phyloP scores from a whole-genome alignment of 1,139 yeast genomes.

The Debaryomyces nepalensis region DNA sequence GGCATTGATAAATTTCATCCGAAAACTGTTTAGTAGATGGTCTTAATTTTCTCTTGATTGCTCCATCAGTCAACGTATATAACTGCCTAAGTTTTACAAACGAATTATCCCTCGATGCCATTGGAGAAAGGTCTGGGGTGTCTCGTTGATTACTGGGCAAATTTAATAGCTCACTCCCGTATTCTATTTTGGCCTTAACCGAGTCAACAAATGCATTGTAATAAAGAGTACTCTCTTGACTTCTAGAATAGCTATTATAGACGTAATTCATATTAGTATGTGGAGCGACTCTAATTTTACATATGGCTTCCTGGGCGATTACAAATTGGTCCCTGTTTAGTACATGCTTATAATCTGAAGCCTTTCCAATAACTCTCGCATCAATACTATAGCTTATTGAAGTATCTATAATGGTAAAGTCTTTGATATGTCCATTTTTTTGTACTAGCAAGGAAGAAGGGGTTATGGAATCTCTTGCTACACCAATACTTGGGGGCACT shows the following conservation, averaged over 20 bases:
- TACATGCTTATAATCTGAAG: slow-evolving; percentile 37
- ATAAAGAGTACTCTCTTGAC: slow-evolving; percentile 31
- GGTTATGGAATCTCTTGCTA: slow-evolving; percentile 27
- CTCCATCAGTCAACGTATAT: slow-evolving; percentile 29
- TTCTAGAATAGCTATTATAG: slow-evolving; percentile 24
- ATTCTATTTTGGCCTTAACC: slow-evolving; percentile 35
- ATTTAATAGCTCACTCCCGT: slow-evolving; percentile 30
- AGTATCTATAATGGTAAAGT: slow-evolving; percentile 45
- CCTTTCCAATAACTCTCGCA: slow-evolving; percentile 49
- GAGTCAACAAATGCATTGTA: slow-evolving; percentile 44
- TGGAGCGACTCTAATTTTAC: slow-evolving; percentile 46
- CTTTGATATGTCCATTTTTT: slow-evolving; percentile 29
- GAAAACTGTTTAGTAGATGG: slow-evolving; percentile 23
- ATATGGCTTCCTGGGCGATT: slow-evolving; percentile 39
- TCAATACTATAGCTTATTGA: slow-evolving; percentile 44
- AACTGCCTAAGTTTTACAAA: slow-evolving; percentile 38
- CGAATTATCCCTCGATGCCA: slow-evolving; percentile 21
- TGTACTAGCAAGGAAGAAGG: slow-evolving; percentile 31
- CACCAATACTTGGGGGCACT: slow-evolving; percentile 46
- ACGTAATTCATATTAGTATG: slow-evolving; percentile 28
- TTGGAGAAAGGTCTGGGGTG: slow-evolving; percentile 20
- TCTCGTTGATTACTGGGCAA: slow-evolving; percentile 13
- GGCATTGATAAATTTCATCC: slow-evolving; percentile 38
- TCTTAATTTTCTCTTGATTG: slow-evolving; percentile 22
- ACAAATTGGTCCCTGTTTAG: slow-evolving; percentile 38